Conservation (phyloP, 768 basidiomycete species). For the Naganishia onofrii region DNA sequence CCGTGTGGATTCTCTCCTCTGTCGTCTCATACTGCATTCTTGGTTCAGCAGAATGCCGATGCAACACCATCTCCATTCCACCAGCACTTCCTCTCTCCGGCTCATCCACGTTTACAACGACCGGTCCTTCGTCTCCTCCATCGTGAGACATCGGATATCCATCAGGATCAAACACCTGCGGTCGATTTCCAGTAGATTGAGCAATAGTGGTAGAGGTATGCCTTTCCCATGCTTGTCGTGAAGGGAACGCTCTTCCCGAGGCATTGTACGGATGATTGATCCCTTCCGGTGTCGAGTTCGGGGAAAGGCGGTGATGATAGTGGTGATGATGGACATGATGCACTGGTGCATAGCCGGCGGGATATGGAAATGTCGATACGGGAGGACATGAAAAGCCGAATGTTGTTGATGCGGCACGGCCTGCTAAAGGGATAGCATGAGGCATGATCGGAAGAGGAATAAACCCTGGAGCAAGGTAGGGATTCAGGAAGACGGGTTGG, state of each 20-base stretch:
- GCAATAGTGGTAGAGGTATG: not conserved
- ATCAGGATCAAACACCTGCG: conserved; percentile 20
- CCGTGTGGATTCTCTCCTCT: not conserved
- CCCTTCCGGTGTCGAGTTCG: not conserved
- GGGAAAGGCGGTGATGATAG: not conserved
- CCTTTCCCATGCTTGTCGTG: conserved; percentile 6
- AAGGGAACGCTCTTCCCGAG: not conserved
- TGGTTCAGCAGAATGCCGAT: not conserved
- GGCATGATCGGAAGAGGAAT: conserved; percentile 7
- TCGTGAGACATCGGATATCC: not conserved
- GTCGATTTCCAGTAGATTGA: not conserved
- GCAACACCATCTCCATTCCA: conserved; percentile 18
- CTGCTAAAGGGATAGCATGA: not conserved
- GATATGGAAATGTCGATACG: not conserved
- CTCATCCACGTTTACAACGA: not conserved
- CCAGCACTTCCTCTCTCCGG: not conserved
- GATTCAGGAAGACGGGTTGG: not conserved
- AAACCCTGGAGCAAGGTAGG: not conserved
- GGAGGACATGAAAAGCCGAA: conserved; percentile 2
- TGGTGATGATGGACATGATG: conserved; percentile 23
- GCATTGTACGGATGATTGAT: not conserved
- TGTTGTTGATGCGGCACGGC: not conserved
- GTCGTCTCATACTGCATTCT: not conserved
- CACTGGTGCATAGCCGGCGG: not conserved
- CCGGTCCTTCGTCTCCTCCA: not conserved